Conservation (phyloP, 345 rosid genomes). For the Zanthoxylum bungeanum region DNA sequence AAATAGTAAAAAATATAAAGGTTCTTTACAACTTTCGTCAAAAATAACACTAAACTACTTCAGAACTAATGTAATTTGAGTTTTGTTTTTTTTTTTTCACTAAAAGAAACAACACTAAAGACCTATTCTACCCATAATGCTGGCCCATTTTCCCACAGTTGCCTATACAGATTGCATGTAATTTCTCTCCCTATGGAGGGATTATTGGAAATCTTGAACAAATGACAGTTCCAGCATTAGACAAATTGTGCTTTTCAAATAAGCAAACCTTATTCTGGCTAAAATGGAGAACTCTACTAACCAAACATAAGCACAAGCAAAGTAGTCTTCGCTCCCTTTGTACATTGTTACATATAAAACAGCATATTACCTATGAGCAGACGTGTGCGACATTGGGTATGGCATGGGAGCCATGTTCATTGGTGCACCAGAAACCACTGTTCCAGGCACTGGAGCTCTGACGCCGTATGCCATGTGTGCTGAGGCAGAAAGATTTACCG, state of each 20-base stretch:
- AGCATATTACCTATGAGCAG: conserved; percentile 64
- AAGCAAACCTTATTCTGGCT: conserved; percentile 39
- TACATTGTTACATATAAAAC: conserved; percentile 35
- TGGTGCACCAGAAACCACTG: conserved; percentile 75
- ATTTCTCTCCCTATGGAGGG: conserved; percentile 27
- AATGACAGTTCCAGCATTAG: conserved; percentile 19
- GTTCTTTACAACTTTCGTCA: conserved; percentile 27
- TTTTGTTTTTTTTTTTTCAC: too few species aligned
- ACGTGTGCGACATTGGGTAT: conserved; percentile 68
- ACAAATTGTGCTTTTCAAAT: conserved; percentile 30
- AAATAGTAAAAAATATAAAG: conserved; percentile 3
- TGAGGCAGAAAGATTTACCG: conserved; percentile 72
- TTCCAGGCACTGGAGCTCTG: conserved; percentile 60
- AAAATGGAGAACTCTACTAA: conserved; percentile 20
- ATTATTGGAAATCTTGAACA: conserved; percentile 35
- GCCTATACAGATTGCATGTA: conserved; percentile 38
- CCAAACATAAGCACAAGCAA: conserved; percentile 20
- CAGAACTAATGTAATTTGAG: conserved; percentile 15
- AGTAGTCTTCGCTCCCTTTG: conserved; percentile 40
- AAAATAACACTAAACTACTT: conserved; percentile 15
- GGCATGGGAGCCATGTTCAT: conserved; percentile 68
- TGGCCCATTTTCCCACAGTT: conserved; percentile 23
- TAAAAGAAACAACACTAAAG: conserved; percentile 10
- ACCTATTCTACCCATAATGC: conserved; percentile 27
- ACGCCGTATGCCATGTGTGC: conserved; percentile 77